Evolutionary conservation across 23 red algal genomes (phyloP).

Genomic region (Agarophyton chilense): DNA sequence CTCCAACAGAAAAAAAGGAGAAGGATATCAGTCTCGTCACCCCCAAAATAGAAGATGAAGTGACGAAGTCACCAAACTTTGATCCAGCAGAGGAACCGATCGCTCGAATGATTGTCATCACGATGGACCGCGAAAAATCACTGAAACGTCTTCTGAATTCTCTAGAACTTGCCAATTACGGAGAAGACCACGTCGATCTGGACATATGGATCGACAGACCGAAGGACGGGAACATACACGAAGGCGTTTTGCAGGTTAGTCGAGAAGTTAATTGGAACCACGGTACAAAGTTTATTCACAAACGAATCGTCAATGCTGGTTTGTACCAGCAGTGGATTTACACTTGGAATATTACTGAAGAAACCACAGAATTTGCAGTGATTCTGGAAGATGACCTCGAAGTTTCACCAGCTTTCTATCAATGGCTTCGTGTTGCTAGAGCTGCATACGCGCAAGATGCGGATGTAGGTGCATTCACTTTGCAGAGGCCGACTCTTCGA

Average conservation of each 20-base stretch:
- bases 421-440: slow-evolving; percentile 61
- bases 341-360: slow-evolving; percentile 71
- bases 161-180: slow-evolving; percentile 54
- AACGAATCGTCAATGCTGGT: slow-evolving; percentile 58
- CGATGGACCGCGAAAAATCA: slow-evolving; percentile 65
- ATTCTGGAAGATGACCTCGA: slow-evolving; percentile 88
- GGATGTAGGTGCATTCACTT: slow-evolving; percentile 66
- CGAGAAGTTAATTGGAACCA: slow-evolving; percentile 58
- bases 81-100: slow-evolving; percentile 48
- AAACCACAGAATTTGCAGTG: slow-evolving; percentile 64
- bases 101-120: slow-evolving; percentile 75
- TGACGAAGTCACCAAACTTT: slow-evolving; percentile 21
- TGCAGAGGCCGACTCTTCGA: slow-evolving; percentile 67
- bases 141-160: slow-evolving; percentile 61
- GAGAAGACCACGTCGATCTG: slow-evolving; percentile 62
- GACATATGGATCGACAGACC: slow-evolving; percentile 78
- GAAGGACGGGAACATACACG: slow-evolving; percentile 30
- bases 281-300: slow-evolving; percentile 61
- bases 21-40: slow-evolving; percentile 16
- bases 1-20: slow-evolving; percentile 2
- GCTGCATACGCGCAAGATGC: slow-evolving; percentile 68
- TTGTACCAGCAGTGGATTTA: slow-evolving; percentile 75
- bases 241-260: slow-evolving; percentile 34
- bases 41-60: slow-evolving; percentile 24
- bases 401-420: slow-evolving; percentile 71